Conservation (phyloP, 73 alveolate genomes). For the Paramecium sonneborni region DNA sequence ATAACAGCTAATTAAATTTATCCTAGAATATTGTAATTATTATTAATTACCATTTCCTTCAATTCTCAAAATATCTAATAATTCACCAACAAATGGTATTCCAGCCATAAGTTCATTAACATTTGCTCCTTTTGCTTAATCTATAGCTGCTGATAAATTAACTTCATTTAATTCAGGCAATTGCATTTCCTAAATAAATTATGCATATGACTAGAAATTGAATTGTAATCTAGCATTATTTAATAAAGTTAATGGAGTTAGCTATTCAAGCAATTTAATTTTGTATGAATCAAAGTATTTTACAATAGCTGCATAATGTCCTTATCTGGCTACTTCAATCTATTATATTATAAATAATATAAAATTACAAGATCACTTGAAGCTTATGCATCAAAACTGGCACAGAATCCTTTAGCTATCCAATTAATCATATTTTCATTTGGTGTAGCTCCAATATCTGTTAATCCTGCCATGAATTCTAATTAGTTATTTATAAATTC, state of each 20-base stretch:
- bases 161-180: not conserved
- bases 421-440: not conserved
- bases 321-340: not conserved
- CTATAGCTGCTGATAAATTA: not conserved
- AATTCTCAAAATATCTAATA: not conserved
- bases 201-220: not conserved
- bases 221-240: conserved; percentile 21
- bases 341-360: not conserved
- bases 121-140: conserved; percentile 33
- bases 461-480: not conserved
- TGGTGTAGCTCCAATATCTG: conserved; percentile 30
- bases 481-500: not conserved
- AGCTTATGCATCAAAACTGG: not conserved
- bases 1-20: not conserved
- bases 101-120: not conserved
- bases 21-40: not conserved
- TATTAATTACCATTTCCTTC: conserved; percentile 13
- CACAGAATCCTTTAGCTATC: conserved; percentile 14
- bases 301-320: conserved; percentile 6
- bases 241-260: conserved; percentile 9
- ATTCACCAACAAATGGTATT: conserved; percentile 39
- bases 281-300: not conserved
- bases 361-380: not conserved
- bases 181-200: not conserved
- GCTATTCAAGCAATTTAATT: not conserved